phyloP scores from a whole-genome alignment of 1,139 yeast species.

The Zygoascus sp. region DNA sequence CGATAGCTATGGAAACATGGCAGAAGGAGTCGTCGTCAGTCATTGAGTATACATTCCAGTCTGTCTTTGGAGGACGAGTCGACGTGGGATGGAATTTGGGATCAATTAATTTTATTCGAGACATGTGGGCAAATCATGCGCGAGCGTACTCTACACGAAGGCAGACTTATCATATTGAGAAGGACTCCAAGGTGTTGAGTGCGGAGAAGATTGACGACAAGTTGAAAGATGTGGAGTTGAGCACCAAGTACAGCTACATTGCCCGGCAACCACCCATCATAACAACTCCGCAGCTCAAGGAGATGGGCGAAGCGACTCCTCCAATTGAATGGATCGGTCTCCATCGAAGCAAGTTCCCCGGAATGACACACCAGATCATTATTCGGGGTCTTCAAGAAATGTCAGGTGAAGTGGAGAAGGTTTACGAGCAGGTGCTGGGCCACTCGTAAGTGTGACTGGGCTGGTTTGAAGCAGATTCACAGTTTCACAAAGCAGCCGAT shows the following conservation, averaged over 20 bases:
- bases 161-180: slow-evolving; percentile 32
- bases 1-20: slow-evolving; percentile 70
- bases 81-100: slow-evolving; percentile 94
- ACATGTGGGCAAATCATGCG: slow-evolving; percentile 82
- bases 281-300: slow-evolving; percentile 84
- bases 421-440: slow-evolving; percentile 27
- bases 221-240: slow-evolving; percentile 58
- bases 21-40: slow-evolving; percentile 45
- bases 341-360: slow-evolving; percentile 79
- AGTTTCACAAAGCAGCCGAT: too few relatives aligned
- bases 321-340: slow-evolving; percentile 98
- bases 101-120: slow-evolving; percentile 82
- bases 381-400: slow-evolving; percentile 70
- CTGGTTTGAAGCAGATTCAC: neutral
- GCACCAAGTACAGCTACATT: slow-evolving; percentile 52
- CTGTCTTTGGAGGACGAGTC: slow-evolving; percentile 82
- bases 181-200: slow-evolving; percentile 13
- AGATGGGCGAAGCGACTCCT: slow-evolving; percentile 94
- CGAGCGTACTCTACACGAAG: slow-evolving; percentile 49
- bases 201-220: slow-evolving; percentile 46
- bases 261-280: slow-evolving; percentile 74
- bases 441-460: slow-evolving; percentile 17
- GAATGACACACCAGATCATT: slow-evolving; percentile 73
- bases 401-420: slow-evolving; percentile 52
- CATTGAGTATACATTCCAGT: slow-evolving; percentile 61